A percentile compares a stretch with the other conserved stretches of the same genome.
phyloP scores from a whole-genome alignment of 352 stramenopile species.

The Halophytophthora batemanensis region DNA sequence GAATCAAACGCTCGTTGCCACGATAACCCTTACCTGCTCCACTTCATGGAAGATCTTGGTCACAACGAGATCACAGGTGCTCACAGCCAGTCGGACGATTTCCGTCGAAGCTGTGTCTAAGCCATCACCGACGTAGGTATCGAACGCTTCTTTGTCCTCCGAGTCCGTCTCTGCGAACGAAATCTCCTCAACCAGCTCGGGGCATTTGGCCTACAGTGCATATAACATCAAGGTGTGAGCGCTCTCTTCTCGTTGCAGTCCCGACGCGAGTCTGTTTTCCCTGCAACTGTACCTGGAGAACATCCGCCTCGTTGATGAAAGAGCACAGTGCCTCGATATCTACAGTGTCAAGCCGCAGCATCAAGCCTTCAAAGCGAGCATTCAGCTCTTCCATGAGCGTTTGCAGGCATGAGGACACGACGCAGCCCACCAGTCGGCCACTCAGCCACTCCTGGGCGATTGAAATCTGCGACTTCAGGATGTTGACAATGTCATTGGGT shows the following conservation, averaged over 20 bases:
- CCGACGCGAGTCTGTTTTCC: not conserved
- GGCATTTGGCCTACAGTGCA: constrained; percentile 74
- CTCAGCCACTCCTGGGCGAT: constrained; percentile 83
- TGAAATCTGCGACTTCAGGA: constrained; percentile 83
- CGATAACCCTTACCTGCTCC: constrained; percentile 43
- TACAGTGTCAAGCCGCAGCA: constrained; percentile 32
- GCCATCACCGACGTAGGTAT: constrained; percentile 69
- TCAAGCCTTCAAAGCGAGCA: constrained; percentile 58
- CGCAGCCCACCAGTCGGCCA: constrained; percentile 53
- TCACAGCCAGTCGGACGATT: constrained; percentile 71
- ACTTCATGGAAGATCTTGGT: constrained; percentile 80
- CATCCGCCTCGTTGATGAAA: constrained; percentile 84
- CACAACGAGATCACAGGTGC: constrained; percentile 62
- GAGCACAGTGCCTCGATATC: constrained; percentile 80
- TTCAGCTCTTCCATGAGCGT: constrained; percentile 77
- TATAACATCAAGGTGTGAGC: constrained; percentile 1
- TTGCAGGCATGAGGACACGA: constrained; percentile 70
- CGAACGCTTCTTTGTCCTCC: constrained; percentile 75
- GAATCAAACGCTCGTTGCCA: not conserved
- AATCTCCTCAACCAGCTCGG: constrained; percentile 79
- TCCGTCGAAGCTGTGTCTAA: constrained; percentile 76
- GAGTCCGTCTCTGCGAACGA: constrained; percentile 72
- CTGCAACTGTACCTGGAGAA: constrained; percentile 50
- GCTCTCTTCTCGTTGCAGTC: not conserved
- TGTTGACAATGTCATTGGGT: constrained; percentile 86